phyloP scores from a whole-genome alignment of 1,139 yeast genomes.

The Suzukiozyma palmioleophila region DNA sequence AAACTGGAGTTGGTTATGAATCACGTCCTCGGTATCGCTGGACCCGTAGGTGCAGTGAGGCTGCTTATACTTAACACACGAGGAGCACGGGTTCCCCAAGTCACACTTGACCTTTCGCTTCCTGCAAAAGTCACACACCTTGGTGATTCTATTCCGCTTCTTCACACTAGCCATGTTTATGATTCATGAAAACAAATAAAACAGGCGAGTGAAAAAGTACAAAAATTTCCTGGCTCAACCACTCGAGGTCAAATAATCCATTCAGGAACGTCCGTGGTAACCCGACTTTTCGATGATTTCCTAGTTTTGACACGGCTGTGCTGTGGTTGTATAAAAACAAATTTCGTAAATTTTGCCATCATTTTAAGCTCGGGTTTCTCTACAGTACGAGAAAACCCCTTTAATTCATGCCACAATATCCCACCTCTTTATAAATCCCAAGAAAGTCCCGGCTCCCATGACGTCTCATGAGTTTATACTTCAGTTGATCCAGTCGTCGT shows the following conservation, averaged over 20 bases:
- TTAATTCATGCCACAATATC: too few species aligned
- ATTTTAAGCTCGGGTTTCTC: background rate
- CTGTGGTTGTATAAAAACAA: too few species aligned
- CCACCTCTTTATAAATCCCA: too few species aligned
- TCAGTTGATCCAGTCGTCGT: conserved; percentile 28
- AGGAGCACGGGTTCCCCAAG: conserved; percentile 36
- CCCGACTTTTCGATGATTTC: too few species aligned
- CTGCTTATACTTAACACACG: conserved; percentile 35
- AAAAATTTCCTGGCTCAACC: background rate
- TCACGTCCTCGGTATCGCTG: background rate
- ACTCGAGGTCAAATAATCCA: background rate
- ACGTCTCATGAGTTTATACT: conserved; percentile 27
- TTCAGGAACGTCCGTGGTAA: background rate
- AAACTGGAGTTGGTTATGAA: conserved; percentile 7
- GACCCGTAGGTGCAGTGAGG: conserved; percentile 6
- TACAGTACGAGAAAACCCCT: background rate
- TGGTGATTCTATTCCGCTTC: conserved; percentile 30
- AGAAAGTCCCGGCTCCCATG: conserved; percentile 6
- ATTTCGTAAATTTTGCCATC: background rate
- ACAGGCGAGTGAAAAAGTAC: background rate
- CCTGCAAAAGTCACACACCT: conserved; percentile 40
- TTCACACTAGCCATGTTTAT: conserved; percentile 6
- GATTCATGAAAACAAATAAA: background rate
- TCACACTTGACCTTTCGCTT: conserved; percentile 42
- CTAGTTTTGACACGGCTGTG: too few species aligned